Evolutionary conservation across 495 filamentous ascomycete genomes (phyloP).

Genomic region (Xylaria cubensis): DNA sequence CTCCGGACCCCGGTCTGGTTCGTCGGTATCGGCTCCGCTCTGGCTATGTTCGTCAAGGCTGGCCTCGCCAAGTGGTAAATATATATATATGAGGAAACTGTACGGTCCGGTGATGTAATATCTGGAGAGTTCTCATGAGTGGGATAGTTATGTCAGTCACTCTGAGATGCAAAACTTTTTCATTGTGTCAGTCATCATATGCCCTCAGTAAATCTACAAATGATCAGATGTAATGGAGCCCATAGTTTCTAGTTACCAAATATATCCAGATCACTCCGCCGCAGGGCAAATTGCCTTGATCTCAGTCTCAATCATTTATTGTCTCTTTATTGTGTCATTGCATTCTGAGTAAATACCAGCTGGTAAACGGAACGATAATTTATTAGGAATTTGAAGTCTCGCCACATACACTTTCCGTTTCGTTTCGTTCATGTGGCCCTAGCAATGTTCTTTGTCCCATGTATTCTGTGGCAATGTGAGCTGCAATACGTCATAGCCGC

Average conservation of each 20-base stretch:
- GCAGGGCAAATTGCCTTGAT: background rate
- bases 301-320: background rate
- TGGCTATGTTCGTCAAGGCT: slow-evolving; percentile 52
- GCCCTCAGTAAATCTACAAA: background rate
- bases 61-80: slow-evolving; percentile 34
- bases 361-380: background rate
- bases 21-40: slow-evolving; percentile 37
- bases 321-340: no score
- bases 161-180: background rate
- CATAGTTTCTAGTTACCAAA: background rate
- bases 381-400: background rate
- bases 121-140: background rate
- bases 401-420: background rate
- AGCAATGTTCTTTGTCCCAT: background rate
- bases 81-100: background rate
- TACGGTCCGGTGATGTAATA: background rate
- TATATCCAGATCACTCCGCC: background rate
- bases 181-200: background rate
- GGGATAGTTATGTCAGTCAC: background rate
- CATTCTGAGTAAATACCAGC: background rate
- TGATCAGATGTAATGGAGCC: background rate
- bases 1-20: slow-evolving; percentile 50
- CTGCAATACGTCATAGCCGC: background rate
- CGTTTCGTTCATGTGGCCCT: background rate
- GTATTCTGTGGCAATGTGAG: background rate